Evolutionary conservation across 148 eudicot species (phyloP), one percentile per base, ranked within the genome.

Genomic region (Silene conica): DNA sequence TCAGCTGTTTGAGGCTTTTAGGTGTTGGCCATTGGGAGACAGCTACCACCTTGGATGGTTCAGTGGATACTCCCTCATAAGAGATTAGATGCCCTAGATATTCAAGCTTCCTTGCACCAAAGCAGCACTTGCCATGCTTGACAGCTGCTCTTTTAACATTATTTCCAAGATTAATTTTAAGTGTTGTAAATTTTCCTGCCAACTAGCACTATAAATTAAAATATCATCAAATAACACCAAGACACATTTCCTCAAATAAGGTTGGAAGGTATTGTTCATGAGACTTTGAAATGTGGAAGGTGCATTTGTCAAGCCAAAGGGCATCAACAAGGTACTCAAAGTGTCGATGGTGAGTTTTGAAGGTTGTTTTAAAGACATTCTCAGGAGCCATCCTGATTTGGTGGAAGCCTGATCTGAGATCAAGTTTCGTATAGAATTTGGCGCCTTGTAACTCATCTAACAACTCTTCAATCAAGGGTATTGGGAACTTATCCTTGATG

Each of bases 391-490:
- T 43, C 48, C 2, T 43, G 0, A 43, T 43, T 45, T 45, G 71
- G 11, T 43, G 56, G 13, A 41, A 67, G 0, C 56, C 55, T 9
- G 57, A 67, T 6, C 22, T 67, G 0, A 67, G 12, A 9, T 46
- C 34, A 0, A 67, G 54, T 14, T 67, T 45, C 0, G 57, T 6
- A 3, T 38, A 67, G 1, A n/a, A 11, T 0, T 21, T 2, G 57
- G 71, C 22, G 6, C 71, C 71, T 19, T 67, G 31, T 14, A 45
- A 67, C 71, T 67, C 71, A 20, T 67, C 71, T 13, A 67, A 14
- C 56, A 45, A 66, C 15, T 67, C 71, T 41, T 67, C 71, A 4
- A 67, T 67, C 12, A 45, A 5, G 1, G 57, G 71, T 2, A 67
- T 45, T 0, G 71, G 18, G 0, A n/a, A 45, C 18, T 43, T 45